phyloP scores from a whole-genome alignment of 257 asterid genomes.

The Cruciata laevipes region DNA sequence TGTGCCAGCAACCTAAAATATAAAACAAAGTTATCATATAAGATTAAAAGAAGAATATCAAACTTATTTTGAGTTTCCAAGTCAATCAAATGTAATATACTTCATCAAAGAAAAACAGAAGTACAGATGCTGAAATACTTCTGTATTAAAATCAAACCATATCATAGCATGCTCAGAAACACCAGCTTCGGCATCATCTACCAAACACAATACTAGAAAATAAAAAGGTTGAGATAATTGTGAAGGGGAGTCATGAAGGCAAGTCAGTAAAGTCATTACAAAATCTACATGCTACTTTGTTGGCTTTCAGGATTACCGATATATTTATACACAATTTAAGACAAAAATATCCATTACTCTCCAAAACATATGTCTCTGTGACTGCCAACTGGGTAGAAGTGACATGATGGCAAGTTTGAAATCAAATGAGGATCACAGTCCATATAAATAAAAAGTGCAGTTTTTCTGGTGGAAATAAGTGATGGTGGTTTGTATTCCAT shows the following conservation, averaged over 20 bases:
- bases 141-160: background rate
- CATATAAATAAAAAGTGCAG: background rate
- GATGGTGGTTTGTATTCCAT: background rate
- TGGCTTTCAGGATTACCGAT: background rate
- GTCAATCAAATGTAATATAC: background rate
- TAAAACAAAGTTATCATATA: background rate
- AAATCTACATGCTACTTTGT: background rate
- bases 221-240: too few species aligned
- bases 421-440: background rate
- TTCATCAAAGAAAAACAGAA: background rate
- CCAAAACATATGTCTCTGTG: background rate
- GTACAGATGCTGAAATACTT: too few species aligned
- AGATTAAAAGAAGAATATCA: background rate
- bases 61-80: too few species aligned
- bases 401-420: background rate
- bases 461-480: background rate
- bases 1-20: slow-evolving; percentile 95
- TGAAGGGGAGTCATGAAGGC: too few species aligned
- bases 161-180: background rate
- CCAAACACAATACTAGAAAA: background rate
- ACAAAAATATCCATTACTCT: background rate
- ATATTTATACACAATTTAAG: background rate
- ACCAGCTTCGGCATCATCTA: background rate
- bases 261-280: too few species aligned
- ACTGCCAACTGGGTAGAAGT: background rate